Evolutionary conservation across 2,329 filamentous ascomycete genomes (phyloP).

Genomic region (Aspergillus ustus): DNA sequence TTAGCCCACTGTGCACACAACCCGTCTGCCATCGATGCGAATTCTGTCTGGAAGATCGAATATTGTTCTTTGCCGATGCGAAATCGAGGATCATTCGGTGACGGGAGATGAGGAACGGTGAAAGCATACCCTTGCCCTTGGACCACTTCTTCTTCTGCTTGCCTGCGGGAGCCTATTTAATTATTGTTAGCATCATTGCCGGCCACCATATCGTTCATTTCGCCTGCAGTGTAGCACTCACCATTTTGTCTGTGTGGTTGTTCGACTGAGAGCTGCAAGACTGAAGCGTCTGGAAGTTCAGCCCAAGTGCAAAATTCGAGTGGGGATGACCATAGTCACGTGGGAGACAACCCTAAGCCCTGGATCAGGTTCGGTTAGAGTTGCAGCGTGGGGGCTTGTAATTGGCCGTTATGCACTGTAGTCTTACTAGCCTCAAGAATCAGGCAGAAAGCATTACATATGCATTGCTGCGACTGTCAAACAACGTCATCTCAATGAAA

Average conservation of each 20-base stretch:
- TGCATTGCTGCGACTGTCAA: no score
- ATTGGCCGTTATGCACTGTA: constrained; percentile 20
- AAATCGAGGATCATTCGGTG: constrained; percentile 19
- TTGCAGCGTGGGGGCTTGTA: neutral
- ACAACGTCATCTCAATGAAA: no score
- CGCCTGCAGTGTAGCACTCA: constrained; percentile 27
- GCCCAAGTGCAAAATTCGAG: constrained; percentile 43
- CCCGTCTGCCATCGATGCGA: neutral
- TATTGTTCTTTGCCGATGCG: constrained; percentile 5
- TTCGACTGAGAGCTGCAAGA: constrained; percentile 38
- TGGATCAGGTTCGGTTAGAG: constrained; percentile 28
- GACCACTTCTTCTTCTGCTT: constrained; percentile 64
- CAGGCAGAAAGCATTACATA: neutral
- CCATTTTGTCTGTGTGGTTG: constrained; percentile 46
- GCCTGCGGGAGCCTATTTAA: constrained; percentile 52
- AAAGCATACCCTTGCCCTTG: constrained; percentile 59
- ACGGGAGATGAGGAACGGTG: constrained; percentile 17
- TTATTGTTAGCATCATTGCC: constrained; percentile 19
- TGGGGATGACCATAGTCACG: constrained; percentile 41
- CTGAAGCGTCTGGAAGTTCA: constrained; percentile 29
- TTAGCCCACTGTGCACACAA: constrained; percentile 12
- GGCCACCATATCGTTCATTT: neutral
- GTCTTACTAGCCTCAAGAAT: constrained; percentile 8
- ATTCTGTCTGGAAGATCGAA: neutral
- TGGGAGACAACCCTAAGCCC: constrained; percentile 39